Conservation (phyloP, 140 eudicot genomes). For the Stevia rebaudiana region DNA sequence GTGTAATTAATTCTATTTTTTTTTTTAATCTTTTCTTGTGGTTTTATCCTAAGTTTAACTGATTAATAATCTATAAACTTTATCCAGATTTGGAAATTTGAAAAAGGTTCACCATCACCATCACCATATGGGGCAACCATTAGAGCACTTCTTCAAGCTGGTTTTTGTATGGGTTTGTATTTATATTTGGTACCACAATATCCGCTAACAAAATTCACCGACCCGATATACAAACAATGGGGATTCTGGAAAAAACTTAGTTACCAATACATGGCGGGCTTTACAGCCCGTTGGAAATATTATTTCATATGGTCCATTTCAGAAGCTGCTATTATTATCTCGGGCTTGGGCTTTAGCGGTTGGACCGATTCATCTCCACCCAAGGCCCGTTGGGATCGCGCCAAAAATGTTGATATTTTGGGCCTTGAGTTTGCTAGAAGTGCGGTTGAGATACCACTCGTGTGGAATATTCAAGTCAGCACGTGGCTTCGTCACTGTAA, state of each 20-base stretch:
- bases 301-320: conserved; percentile 84
- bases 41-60: background rate
- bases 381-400: conserved; percentile 73
- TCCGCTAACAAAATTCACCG: conserved; percentile 61
- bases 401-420: conserved; percentile 78
- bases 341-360: conserved; percentile 88
- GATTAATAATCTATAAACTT: background rate
- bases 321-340: conserved; percentile 68
- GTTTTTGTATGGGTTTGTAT: conserved; percentile 79
- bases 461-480: conserved; percentile 97
- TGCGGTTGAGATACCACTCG: conserved; percentile 64
- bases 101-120: conserved; percentile 59
- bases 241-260: conserved; percentile 67
- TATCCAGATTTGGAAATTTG: conserved; percentile 61
- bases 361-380: conserved; percentile 74
- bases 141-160: conserved; percentile 71
- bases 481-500: conserved; percentile 94
- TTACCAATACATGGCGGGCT: conserved; percentile 78
- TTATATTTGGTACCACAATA: conserved; percentile 62
- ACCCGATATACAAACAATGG: conserved; percentile 59
- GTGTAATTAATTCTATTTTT: no score
- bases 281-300: conserved; percentile 84
- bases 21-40: no score
- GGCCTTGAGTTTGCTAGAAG: conserved; percentile 86
- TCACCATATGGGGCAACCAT: conserved; percentile 57